Evolutionary conservation across 768 basidiomycete genomes (phyloP), one percentile per base, ranked within the genome.

Genomic region (Atractiella rhizophila): DNA sequence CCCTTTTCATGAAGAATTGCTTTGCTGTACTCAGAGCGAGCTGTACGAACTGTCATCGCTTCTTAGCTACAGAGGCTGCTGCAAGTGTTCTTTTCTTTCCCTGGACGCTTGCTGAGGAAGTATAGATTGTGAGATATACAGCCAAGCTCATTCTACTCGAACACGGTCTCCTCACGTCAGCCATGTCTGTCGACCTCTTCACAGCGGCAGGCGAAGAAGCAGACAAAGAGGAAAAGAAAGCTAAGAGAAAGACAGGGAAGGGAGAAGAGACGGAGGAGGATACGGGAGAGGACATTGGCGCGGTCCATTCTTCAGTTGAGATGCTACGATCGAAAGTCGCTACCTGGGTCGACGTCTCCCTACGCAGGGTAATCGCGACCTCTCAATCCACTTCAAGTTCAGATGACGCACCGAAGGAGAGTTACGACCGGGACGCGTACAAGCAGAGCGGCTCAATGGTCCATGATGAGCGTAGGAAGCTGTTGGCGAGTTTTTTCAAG

Each of bases 31-130:
- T 98, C 18, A 72, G 86, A 43, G 76, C 75, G 28, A 72, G 72
- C 12, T 98, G 91, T 63, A 61, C 88, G 57, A 96, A 78, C 61
- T 98, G 91, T 60, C 91, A 98, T 59, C 68, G 65, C 48, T 91
- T 94, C 61, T 83, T 85, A 62, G 60, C 75, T n/a, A n/a, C n/a
- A n/a, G n/a, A n/a, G 53, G 67, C 67, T 48, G 67, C 73, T 55
- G 65, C 70, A n/a, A 64, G 69, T 61, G 42, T 28, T 20, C 18
- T 24, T 29, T 24, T 43, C 20, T 29, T 28, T 3, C 28, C n/a
- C n/a, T n/a, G n/a, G n/a, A n/a, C n/a, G n/a, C n/a, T n/a, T n/a
- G 24, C 32, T 37, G 15, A 39, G 28, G 27, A 23, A 18, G 7
- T 37, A 12, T 56, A 88, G 82, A 59, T 80, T 29, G 69, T 69